Conservation (phyloP, 345 rosid genomes). For the Syzygium jambos region DNA sequence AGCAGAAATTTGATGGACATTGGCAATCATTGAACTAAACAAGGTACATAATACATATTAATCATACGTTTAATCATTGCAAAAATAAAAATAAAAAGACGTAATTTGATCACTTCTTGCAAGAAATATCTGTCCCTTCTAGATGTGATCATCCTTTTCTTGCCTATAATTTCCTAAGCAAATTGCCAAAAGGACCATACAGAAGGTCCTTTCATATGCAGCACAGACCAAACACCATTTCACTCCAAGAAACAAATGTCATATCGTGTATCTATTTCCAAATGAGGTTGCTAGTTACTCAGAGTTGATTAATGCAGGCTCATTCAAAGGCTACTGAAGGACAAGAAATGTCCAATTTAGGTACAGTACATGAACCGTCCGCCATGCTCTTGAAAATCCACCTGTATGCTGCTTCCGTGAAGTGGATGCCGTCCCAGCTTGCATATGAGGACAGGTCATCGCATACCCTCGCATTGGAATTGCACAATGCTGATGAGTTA, state of each 20-base stretch:
- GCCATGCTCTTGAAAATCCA: background rate
- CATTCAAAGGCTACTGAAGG: background rate
- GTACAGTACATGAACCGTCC: background rate
- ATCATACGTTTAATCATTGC: background rate
- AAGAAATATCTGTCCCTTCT: background rate
- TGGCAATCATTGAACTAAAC: background rate
- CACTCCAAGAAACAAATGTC: background rate
- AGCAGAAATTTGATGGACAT: background rate
- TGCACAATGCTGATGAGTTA: constrained; percentile 16
- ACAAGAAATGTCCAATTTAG: background rate
- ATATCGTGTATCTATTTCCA: background rate
- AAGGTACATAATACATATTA: background rate
- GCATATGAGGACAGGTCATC: constrained; percentile 22
- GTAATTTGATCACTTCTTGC: background rate
- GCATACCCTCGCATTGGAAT: constrained; percentile 6
- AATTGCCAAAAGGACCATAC: background rate
- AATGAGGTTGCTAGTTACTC: background rate
- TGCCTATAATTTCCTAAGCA: background rate
- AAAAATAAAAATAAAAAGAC: no score
- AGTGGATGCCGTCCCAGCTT: constrained; percentile 12
- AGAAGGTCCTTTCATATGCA: background rate
- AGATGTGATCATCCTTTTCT: background rate
- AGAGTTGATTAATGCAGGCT: background rate
- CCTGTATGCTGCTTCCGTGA: constrained; percentile 16
- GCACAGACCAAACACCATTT: no score